A percentile compares a stretch with the other conserved stretches of the same genome.
Evolutionary conservation across 2,329 filamentous ascomycete species (phyloP).

Genomic region (Calonectria leucothoes): DNA sequence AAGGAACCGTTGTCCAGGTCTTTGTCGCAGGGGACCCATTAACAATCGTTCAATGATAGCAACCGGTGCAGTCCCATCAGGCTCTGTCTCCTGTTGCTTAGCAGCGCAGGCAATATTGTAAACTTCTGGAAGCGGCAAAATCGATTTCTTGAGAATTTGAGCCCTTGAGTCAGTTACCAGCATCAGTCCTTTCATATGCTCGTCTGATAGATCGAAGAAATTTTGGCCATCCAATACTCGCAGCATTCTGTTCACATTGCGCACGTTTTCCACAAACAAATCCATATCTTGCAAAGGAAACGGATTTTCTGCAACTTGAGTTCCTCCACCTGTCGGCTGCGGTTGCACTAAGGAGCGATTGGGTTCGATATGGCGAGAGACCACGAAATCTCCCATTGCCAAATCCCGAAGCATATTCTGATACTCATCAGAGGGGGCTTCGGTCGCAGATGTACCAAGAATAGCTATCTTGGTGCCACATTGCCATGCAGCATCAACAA

Average conservation of each 20-base stretch:
- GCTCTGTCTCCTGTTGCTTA: conserved; percentile 38
- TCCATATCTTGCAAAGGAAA: conserved; percentile 51
- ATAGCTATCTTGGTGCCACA: conserved; percentile 80
- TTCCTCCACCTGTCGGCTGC: conserved; percentile 36
- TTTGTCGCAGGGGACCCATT: conserved; percentile 48
- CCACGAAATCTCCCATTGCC: conserved; percentile 55
- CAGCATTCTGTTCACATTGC: conserved; percentile 61
- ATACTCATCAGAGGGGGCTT: conserved; percentile 60
- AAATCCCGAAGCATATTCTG: conserved; percentile 52
- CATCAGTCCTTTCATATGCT: conserved; percentile 41
- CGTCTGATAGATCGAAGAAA: conserved; percentile 38
- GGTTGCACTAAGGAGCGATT: conserved; percentile 41
- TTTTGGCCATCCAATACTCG: conserved; percentile 46
- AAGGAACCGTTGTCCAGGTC: conserved; percentile 44
- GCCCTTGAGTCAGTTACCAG: conserved; percentile 40
- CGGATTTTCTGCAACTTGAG: conserved; percentile 29
- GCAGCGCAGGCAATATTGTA: conserved; percentile 52
- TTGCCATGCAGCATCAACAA: conserved; percentile 78
- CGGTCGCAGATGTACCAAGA: conserved; percentile 78
- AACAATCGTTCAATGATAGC: conserved; percentile 46
- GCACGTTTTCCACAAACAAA: conserved; percentile 57
- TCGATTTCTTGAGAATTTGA: conserved; percentile 47
- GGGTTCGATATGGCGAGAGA: conserved; percentile 48
- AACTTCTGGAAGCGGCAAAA: conserved; percentile 53
- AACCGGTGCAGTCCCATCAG: conserved; percentile 33